Conservation (phyloP, 345 rosid genomes). For the Geranium brycei region DNA sequence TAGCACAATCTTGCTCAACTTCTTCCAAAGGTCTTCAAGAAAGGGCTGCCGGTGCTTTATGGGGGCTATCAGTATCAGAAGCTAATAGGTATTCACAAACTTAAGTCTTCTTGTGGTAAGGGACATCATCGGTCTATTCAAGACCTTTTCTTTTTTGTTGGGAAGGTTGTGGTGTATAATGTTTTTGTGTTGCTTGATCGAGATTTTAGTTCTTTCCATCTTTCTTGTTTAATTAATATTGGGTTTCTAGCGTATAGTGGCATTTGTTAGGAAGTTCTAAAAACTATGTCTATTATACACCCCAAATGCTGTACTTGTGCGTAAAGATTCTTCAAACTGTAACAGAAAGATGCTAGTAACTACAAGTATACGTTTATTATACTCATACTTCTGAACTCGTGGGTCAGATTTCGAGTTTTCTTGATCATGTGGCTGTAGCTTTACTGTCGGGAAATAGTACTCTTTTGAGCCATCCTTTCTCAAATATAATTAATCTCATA, state of each 20-base stretch:
- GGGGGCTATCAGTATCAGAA: conserved; percentile 94
- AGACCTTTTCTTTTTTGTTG: background rate
- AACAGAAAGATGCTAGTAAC: background rate
- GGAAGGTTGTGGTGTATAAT: background rate
- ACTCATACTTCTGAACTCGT: background rate
- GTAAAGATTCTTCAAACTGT: background rate
- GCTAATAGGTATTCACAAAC: conserved; percentile 49
- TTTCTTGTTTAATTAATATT: background rate
- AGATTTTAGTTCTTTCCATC: background rate
- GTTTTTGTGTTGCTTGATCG: background rate
- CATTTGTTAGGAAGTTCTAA: background rate
- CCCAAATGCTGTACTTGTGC: background rate
- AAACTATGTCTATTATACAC: background rate
- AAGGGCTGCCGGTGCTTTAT: conserved; percentile 96
- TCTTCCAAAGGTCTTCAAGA: conserved; percentile 93
- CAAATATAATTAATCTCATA: background rate
- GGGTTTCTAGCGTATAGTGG: background rate
- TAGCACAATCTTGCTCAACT: conserved; percentile 74
- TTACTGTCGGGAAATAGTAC: background rate
- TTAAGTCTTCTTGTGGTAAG: background rate
- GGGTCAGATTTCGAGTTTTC: background rate
- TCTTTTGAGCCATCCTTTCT: background rate
- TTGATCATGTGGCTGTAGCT: background rate
- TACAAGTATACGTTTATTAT: background rate
- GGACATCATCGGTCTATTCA: background rate